phyloP scores from a whole-genome alignment of 2,329 filamentous ascomycete species.

The Diaporthe australafricana region DNA sequence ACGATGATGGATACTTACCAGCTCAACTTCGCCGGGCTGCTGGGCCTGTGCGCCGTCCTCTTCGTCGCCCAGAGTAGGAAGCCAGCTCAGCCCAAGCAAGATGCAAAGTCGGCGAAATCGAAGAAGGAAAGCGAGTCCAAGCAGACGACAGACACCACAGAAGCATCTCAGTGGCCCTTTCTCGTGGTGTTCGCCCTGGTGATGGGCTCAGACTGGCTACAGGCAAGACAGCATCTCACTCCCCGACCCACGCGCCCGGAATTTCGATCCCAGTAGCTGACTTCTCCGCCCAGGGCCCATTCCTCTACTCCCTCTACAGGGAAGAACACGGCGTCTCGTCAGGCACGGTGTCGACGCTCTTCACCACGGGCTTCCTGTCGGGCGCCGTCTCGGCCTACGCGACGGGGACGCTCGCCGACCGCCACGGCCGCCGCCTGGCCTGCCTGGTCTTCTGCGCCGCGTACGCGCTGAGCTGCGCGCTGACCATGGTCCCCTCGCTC shows the following conservation, averaged over 20 bases:
- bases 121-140: neutral
- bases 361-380: constrained; percentile 58
- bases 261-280: neutral
- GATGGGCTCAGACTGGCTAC: constrained; percentile 64
- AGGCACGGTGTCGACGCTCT: constrained; percentile 51
- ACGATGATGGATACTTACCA: constrained; percentile 48
- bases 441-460: constrained; percentile 66
- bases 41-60: constrained; percentile 47
- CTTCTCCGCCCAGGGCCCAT: constrained; percentile 45
- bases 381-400: constrained; percentile 57
- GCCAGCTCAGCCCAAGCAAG: neutral
- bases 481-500: constrained; percentile 46
- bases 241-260: neutral
- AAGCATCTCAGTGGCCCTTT: constrained; percentile 48
- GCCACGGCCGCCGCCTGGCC: constrained; percentile 61
- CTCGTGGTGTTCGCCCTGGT: constrained; percentile 59
- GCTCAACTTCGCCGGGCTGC: constrained; percentile 47
- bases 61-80: constrained; percentile 41
- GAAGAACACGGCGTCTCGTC: constrained; percentile 47
- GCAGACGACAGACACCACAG: constrained; percentile 2
- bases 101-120: neutral
- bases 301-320: constrained; percentile 51
- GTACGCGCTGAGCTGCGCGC: constrained; percentile 63
- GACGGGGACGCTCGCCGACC: constrained; percentile 60
- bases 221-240: constrained; percentile 47